These are phyloP conservation scores for Talaromyces ruber DNA, from an alignment of 495 filamentous ascomycete genomes.

Conservation along the genomic window DNA sequence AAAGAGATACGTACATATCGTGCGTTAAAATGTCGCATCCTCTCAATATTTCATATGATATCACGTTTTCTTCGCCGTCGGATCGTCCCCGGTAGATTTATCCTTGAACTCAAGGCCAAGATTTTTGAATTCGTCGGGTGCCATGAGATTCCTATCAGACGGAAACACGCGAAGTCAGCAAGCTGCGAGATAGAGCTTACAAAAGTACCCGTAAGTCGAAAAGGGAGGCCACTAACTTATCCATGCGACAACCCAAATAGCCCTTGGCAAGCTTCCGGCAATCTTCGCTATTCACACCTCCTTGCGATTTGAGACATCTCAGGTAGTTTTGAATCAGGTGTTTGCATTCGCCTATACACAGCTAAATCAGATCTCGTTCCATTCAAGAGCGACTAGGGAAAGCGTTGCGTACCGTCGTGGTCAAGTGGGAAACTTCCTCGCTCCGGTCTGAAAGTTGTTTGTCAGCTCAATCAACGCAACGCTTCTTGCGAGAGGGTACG, in stretches of 20 bases:
- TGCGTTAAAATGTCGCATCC: background rate
- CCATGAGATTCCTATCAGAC: constrained; percentile 77
- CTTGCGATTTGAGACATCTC: constrained; percentile 69
- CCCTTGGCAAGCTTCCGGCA: constrained; percentile 79
- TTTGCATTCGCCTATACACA: constrained; percentile 77
- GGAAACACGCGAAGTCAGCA: background rate
- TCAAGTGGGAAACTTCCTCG: constrained; percentile 95
- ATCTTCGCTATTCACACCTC: constrained; percentile 75
- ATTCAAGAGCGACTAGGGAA: background rate
- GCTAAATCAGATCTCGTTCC: background rate
- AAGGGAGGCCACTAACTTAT: constrained; percentile 53
- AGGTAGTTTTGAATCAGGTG: constrained; percentile 76
- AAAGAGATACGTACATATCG: background rate
- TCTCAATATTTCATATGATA: background rate
- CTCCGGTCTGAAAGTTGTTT: constrained; percentile 58
- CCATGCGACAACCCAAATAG: constrained; percentile 90
- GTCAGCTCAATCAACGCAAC: background rate
- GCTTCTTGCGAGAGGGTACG: constrained; percentile 22
- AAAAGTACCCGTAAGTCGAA: background rate
- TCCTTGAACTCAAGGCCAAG: constrained; percentile 66
- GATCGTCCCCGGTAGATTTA: constrained; percentile 4
- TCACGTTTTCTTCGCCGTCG: constrained; percentile 1
- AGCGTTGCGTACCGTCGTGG: constrained; percentile 63
- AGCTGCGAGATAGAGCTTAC: background rate
- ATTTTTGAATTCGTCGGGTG: constrained; percentile 86